Evolutionary conservation across 1,139 yeast genomes (phyloP).

Genomic region (Fermentozyma sake): DNA sequence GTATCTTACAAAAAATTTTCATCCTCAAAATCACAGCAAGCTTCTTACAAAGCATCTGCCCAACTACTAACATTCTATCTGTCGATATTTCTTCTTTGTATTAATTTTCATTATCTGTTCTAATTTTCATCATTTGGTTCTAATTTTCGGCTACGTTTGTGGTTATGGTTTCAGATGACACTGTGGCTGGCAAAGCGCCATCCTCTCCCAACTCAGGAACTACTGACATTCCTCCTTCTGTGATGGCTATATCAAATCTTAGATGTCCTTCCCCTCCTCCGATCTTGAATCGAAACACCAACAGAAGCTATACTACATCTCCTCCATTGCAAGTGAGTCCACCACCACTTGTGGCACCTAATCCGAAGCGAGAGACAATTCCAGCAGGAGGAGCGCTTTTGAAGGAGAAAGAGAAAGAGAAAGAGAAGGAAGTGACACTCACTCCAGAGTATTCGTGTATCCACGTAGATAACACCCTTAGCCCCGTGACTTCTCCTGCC

Average conservation of each 20-base stretch:
- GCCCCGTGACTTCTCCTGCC: slow-evolving; percentile 9
- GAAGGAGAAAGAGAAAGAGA: slow-evolving; percentile 25
- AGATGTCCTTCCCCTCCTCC: slow-evolving; percentile 72
- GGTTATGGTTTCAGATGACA: too few species aligned
- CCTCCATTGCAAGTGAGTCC: slow-evolving; percentile 5
- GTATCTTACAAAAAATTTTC: too few species aligned
- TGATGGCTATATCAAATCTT: slow-evolving; percentile 51
- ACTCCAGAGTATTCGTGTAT: background rate
- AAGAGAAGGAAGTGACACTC: too few species aligned
- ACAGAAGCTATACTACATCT: slow-evolving; percentile 1
- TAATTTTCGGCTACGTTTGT: too few species aligned
- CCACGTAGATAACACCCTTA: slow-evolving; percentile 4
- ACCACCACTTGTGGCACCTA: slow-evolving; percentile 5
- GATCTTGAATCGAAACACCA: slow-evolving; percentile 39
- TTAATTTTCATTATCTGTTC: too few species aligned
- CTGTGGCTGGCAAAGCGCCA: too few species aligned
- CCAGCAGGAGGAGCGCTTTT: slow-evolving; percentile 51
- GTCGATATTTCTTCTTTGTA: slow-evolving; percentile 2
- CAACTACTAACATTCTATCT: too few species aligned
- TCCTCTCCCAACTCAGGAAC: background rate
- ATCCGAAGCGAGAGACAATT: slow-evolving; percentile 28
- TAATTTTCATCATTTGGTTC: too few species aligned
- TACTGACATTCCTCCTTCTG: slow-evolving; percentile 34
- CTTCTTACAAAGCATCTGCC: too few species aligned
- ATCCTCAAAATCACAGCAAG: too few species aligned